Conservation (phyloP, 768 basidiomycete genomes). For the Leccinum variicolor region DNA sequence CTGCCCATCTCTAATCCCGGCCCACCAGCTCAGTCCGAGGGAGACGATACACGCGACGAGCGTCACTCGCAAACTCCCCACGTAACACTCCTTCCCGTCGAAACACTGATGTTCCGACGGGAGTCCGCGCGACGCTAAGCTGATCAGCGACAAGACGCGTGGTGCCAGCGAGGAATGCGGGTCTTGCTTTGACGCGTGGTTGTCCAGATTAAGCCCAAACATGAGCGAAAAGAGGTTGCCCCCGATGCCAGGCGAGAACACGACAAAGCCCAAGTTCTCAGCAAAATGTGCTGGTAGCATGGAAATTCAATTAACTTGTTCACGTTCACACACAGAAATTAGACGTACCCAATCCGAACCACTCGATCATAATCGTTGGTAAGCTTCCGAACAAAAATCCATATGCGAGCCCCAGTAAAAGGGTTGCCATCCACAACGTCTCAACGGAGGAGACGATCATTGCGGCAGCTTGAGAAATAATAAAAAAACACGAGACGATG, state of each 20-base stretch:
- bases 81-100: slow-evolving; percentile 58
- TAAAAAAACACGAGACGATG: slow-evolving; percentile 62
- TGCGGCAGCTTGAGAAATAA: slow-evolving; percentile 67
- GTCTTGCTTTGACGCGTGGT: slow-evolving; percentile 43
- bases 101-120: slow-evolving; percentile 46
- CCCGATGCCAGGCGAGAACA: slow-evolving; percentile 67
- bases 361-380: slow-evolving; percentile 79
- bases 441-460: slow-evolving; percentile 53
- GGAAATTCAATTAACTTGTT: not conserved
- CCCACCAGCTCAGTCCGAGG: slow-evolving; percentile 36
- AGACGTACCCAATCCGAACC: slow-evolving; percentile 81
- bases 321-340: not conserved
- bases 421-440: slow-evolving; percentile 55
- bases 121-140: slow-evolving; percentile 13
- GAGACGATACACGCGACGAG: slow-evolving; percentile 35
- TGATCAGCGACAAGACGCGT: not conserved
- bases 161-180: not conserved
- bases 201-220: slow-evolving; percentile 79
- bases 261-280: slow-evolving; percentile 84
- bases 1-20: slow-evolving; percentile 33
- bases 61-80: slow-evolving; percentile 51
- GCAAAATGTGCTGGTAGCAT: slow-evolving; percentile 61
- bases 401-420: slow-evolving; percentile 47
- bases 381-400: slow-evolving; percentile 70
- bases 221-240: slow-evolving; percentile 83